A percentile compares a stretch with the other conserved stretches of the same genome.
phyloP scores from a whole-genome alignment of 345 rosid species.

The Lumnitzera littorea region DNA sequence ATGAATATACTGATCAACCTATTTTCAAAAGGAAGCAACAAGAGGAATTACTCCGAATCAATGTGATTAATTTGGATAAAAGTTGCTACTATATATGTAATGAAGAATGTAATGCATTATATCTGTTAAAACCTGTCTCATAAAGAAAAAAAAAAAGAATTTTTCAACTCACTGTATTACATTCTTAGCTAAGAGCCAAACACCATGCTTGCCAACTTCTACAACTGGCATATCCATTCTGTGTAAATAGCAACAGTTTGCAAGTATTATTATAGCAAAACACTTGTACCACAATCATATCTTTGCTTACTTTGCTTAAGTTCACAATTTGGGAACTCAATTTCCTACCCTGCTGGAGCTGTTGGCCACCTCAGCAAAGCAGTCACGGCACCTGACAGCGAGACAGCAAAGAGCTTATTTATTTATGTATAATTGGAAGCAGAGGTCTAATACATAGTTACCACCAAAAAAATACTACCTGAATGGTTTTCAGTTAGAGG shows the following conservation, averaged over 20 bases:
- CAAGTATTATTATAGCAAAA: conserved; percentile 10
- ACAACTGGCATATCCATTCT: conserved; percentile 94
- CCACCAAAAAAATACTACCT: conserved; percentile 26
- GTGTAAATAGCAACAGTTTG: conserved; percentile 19
- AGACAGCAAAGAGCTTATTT: not conserved
- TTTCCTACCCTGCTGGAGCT: conserved; percentile 74
- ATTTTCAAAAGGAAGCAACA: not conserved
- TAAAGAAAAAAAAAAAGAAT: not conserved
- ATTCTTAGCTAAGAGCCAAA: conserved; percentile 83
- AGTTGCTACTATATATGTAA: too few species aligned
- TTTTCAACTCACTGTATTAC: conserved; percentile 36
- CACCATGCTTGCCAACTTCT: conserved; percentile 76
- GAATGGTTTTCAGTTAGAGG: conserved; percentile 60
- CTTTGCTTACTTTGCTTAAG: conserved; percentile 4
- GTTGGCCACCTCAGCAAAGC: conserved; percentile 92
- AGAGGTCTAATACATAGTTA: not conserved
- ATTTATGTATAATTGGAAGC: not conserved
- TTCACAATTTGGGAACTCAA: not conserved
- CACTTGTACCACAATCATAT: not conserved
- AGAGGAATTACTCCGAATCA: not conserved
- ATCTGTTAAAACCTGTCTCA: too few species aligned
- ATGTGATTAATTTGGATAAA: too few species aligned
- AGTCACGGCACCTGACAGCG: conserved; percentile 50
- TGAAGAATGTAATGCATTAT: too few species aligned
- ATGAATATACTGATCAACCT: conserved; percentile 84